phyloP scores from a whole-genome alignment of 805 yeast genomes.

The Saccharomycopsis sp. region DNA sequence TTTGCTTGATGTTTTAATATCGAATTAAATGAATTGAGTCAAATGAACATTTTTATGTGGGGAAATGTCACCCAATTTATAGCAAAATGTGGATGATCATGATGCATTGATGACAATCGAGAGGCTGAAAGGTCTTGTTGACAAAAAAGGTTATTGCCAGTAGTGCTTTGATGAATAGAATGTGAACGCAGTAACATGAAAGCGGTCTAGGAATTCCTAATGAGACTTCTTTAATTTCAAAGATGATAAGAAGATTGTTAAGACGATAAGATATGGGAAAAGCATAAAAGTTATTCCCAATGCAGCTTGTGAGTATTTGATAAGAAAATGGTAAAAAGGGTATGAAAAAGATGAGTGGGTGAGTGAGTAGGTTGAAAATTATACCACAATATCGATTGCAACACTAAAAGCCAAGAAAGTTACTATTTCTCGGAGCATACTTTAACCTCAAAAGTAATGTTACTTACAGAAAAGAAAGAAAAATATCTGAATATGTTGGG shows the following conservation, averaged over 20 bases:
- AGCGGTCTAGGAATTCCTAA: not conserved
- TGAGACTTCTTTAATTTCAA: not conserved
- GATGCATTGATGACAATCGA: not conserved
- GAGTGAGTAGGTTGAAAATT: not conserved
- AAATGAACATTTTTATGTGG: not conserved
- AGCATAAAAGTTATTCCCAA: no score
- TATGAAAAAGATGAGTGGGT: not conserved
- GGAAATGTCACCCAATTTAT: not conserved
- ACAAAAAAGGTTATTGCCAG: not conserved
- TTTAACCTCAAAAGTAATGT: not conserved
- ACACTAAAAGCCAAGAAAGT: not conserved
- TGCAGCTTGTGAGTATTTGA: no score
- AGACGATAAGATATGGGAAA: not conserved
- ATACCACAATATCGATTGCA: not conserved
- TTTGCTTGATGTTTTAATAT: no score
- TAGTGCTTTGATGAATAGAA: not conserved
- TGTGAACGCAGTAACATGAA: not conserved
- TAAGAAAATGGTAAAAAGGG: not conserved
- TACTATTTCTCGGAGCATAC: not conserved
- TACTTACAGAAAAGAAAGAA: not conserved
- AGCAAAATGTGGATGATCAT: not conserved
- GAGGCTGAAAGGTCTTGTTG: not conserved
- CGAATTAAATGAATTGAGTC: not conserved
- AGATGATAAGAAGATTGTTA: not conserved
- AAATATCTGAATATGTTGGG: not conserved